phyloP scores from a whole-genome alignment of 805 yeast genomes.

The Starmerella asiatica region DNA sequence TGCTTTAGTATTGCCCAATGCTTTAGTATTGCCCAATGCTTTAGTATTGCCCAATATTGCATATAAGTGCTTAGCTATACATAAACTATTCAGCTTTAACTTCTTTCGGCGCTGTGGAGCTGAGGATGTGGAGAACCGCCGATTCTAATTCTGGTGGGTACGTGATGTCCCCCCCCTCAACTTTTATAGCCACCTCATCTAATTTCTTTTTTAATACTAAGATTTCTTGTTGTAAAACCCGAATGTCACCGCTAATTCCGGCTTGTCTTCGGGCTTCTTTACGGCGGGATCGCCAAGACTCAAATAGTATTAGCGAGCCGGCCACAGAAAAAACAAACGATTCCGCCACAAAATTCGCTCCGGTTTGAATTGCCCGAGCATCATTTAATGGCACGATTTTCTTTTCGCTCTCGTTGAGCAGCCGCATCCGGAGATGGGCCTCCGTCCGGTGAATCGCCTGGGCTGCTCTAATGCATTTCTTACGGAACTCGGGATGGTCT shows the following conservation, averaged over 20 bases:
- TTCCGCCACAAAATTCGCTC: constrained; percentile 69
- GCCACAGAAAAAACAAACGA: constrained; percentile 67
- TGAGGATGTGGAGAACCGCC: constrained; percentile 27
- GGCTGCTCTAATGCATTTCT: constrained; percentile 53
- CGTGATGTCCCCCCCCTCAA: constrained; percentile 30
- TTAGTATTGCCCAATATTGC: no score
- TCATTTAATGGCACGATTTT: constrained; percentile 69
- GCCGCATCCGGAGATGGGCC: constrained; percentile 43
- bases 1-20: no score
- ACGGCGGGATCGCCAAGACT: constrained; percentile 51
- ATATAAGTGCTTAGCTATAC: no score
- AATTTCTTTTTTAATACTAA: constrained; percentile 36
- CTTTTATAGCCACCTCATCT: constrained; percentile 28
- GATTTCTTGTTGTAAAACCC: constrained; percentile 56
- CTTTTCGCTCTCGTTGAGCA: constrained; percentile 38
- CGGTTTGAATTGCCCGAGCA: constrained; percentile 65
- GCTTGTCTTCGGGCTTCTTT: constrained; percentile 52
- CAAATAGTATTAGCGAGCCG: constrained; percentile 59
- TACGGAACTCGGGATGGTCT: constrained; percentile 51
- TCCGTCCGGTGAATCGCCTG: constrained; percentile 60
- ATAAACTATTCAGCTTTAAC: no score
- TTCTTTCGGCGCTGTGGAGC: no score
- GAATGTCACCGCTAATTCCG: constrained; percentile 57
- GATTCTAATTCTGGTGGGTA: constrained; percentile 36
- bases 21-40: no score